phyloP scores from a whole-genome alignment of 1,139 yeast genomes.

The Pichia sp. region DNA sequence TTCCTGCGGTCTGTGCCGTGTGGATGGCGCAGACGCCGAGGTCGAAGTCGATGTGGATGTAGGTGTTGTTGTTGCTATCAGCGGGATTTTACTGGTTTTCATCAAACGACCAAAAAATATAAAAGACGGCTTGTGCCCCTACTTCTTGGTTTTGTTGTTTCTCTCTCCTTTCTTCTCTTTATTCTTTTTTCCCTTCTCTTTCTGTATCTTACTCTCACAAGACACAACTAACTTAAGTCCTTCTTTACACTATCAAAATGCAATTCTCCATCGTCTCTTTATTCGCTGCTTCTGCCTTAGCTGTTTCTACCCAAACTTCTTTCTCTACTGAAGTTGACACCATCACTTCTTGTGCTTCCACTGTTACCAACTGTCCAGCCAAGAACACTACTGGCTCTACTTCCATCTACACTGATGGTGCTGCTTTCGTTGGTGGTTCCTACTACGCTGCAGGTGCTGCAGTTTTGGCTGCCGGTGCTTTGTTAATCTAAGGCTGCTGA shows the following conservation, averaged over 20 bases:
- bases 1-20: no score
- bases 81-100: not conserved
- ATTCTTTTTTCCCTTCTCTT: not conserved
- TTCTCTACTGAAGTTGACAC: constrained; percentile 21
- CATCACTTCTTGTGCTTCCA: constrained; percentile 22
- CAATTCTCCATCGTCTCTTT: constrained; percentile 23
- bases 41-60: not conserved
- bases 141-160: not conserved
- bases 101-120: not conserved
- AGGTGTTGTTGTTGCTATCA: not conserved
- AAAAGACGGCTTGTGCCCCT: constrained; percentile 1
- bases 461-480: constrained; percentile 28
- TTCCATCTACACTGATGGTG: constrained; percentile 24
- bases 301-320: constrained; percentile 19
- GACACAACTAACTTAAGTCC: constrained; percentile 19
- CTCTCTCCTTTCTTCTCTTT: not conserved
- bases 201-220: constrained; percentile 3
- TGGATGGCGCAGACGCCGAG: not conserved
- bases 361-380: constrained; percentile 22
- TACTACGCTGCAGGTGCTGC: constrained; percentile 28
- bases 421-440: constrained; percentile 21
- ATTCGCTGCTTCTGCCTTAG: constrained; percentile 22
- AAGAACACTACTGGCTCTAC: constrained; percentile 13
- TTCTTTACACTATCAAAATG: constrained; percentile 20
- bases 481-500: constrained; percentile 21